phyloP scores from a whole-genome alignment of 768 basidiomycete species.

The Leucocoprinus birnbaumii region DNA sequence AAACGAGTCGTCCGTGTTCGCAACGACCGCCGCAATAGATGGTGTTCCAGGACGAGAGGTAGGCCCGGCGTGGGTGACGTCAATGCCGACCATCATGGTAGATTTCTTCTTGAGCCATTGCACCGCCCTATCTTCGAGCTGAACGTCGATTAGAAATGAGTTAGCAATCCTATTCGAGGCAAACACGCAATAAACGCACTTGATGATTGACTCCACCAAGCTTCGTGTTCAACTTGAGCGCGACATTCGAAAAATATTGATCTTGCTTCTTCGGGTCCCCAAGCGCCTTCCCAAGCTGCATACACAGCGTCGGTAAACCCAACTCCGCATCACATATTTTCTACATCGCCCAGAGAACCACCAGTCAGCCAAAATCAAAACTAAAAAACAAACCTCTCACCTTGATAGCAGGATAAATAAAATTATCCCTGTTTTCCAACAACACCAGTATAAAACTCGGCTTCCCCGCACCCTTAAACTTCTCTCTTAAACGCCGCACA shows the following conservation, averaged over 20 bases:
- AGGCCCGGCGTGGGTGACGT: conserved; percentile 80
- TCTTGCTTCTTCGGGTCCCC: conserved; percentile 55
- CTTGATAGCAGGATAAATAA: conserved; percentile 81
- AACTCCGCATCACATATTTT: conserved; percentile 68
- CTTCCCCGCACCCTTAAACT: conserved; percentile 32
- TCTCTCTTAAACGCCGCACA: conserved; percentile 36
- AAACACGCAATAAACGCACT: conserved; percentile 20
- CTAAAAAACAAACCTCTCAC: conserved; percentile 20
- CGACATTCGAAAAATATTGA: conserved; percentile 82
- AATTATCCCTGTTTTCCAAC: conserved; percentile 65
- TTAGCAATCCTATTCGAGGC: neutral
- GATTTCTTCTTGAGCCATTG: conserved; percentile 61
- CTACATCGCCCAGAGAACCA: conserved; percentile 24
- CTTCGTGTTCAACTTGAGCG: conserved; percentile 81
- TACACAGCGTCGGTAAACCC: conserved; percentile 76
- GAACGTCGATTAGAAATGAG: conserved; percentile 6
- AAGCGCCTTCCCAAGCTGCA: conserved; percentile 63
- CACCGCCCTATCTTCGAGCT: conserved; percentile 56
- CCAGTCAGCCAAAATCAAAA: too few relatives aligned
- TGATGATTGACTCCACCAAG: conserved; percentile 79
- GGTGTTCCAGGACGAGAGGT: conserved; percentile 68
- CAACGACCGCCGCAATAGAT: conserved; percentile 82
- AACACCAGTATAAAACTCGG: conserved; percentile 72
- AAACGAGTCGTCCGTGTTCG: conserved; percentile 65
- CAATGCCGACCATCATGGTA: conserved; percentile 86